These are phyloP conservation scores for Cytospora piceicola DNA, from an alignment of 2,329 filamentous ascomycete species.

Conservation along the genomic window DNA sequence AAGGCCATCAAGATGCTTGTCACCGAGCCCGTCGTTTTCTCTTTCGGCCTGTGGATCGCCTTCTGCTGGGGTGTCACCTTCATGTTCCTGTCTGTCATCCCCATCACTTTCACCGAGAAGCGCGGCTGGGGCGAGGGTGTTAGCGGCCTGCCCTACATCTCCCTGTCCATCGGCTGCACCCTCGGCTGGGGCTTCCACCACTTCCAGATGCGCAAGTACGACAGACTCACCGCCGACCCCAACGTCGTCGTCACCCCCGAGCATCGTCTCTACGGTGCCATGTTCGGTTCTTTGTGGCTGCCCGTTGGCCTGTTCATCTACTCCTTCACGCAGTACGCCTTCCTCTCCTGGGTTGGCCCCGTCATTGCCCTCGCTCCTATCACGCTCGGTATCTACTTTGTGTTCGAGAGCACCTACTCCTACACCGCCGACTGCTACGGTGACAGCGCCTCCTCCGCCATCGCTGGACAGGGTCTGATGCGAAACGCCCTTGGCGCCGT, in stretches of 20 bases:
- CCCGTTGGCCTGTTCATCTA: slow-evolving; percentile 57
- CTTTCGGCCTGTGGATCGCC: slow-evolving; percentile 29
- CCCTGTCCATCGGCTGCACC: slow-evolving; percentile 52
- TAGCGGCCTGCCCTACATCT: slow-evolving; percentile 55
- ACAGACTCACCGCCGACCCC: slow-evolving; percentile 43
- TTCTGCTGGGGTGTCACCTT: slow-evolving; percentile 54
- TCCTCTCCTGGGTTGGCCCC: slow-evolving; percentile 53
- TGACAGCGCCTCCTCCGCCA: slow-evolving; percentile 40
- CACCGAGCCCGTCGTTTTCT: slow-evolving; percentile 30
- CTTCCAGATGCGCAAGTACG: slow-evolving; percentile 55
- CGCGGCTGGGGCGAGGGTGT: slow-evolving; percentile 56
- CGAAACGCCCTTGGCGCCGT: slow-evolving; percentile 57
- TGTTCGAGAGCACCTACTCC: slow-evolving; percentile 44
- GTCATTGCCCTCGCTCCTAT: slow-evolving; percentile 54
- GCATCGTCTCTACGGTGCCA: slow-evolving; percentile 52
- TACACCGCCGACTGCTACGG: slow-evolving; percentile 59
- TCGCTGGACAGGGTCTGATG: slow-evolving; percentile 57
- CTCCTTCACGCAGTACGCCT: slow-evolving; percentile 56
- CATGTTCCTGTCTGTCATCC: slow-evolving; percentile 56
- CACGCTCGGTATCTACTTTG: slow-evolving; percentile 58
- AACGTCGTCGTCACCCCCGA: slow-evolving; percentile 46
- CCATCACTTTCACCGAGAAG: slow-evolving; percentile 56
- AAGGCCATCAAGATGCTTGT: slow-evolving; percentile 35
- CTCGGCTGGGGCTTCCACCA: slow-evolving; percentile 53
- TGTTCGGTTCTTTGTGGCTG: slow-evolving; percentile 51